Percentiles rank a stretch among this genome's conserved stretches.
Evolutionary conservation across 2,329 filamentous ascomycete species (phyloP).

Genomic region (Cadophora sp.): DNA sequence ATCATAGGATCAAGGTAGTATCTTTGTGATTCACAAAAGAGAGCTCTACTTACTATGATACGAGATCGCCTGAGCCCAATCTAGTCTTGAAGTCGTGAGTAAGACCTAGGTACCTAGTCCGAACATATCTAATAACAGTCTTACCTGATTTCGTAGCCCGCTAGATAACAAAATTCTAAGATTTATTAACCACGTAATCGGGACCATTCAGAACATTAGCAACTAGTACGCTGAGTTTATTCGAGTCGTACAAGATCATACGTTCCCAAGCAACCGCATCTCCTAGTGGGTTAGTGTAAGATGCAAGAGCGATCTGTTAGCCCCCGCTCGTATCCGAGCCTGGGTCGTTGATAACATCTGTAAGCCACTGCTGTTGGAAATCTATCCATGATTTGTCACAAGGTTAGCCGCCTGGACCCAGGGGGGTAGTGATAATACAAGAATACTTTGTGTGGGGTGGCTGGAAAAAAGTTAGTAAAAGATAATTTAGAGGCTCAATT

Average conservation of each 20-base stretch:
- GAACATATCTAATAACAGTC: constrained; percentile 27
- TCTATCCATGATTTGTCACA: constrained; percentile 2
- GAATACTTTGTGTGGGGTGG: neutral
- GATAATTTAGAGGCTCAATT: neutral
- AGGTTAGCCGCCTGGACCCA: constrained; percentile 1
- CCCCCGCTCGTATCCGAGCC: neutral
- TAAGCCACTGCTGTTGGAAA: constrained; percentile 18
- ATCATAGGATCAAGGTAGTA: neutral
- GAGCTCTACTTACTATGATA: no score
- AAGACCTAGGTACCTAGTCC: constrained; percentile 26
- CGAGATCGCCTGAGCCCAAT: no score
- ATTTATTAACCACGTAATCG: constrained; percentile 15
- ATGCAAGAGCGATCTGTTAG: constrained; percentile 25
- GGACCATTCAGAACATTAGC: constrained; percentile 28
- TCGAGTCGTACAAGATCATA: constrained; percentile 13
- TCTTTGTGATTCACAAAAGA: no score
- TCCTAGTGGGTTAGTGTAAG: constrained; percentile 25
- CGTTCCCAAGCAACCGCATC: constrained; percentile 25
- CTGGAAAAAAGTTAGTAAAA: neutral
- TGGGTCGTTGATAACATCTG: constrained; percentile 1
- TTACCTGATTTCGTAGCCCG: constrained; percentile 16
- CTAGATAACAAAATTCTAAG: constrained; percentile 23
- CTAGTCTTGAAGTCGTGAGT: no score
- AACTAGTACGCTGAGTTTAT: constrained; percentile 20
- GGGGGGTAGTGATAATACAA: constrained; percentile 8